These are phyloP conservation scores for Termitomyces sp. DNA, from an alignment of 768 basidiomycete genomes.

Conservation along the genomic window DNA sequence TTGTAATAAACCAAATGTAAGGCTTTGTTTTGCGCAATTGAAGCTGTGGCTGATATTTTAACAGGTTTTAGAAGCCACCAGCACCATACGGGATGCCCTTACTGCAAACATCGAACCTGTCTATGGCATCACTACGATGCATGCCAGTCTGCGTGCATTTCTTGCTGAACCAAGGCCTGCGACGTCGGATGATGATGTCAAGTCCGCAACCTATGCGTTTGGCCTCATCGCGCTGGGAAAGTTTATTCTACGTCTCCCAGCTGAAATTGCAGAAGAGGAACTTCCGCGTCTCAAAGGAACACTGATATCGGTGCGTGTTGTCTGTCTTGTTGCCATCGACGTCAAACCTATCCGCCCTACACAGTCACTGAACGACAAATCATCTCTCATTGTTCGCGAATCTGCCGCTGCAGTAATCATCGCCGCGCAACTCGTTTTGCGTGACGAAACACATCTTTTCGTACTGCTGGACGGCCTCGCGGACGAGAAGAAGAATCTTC, in stretches of 20 bases:
- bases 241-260: slow-evolving; percentile 75
- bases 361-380: slow-evolving; percentile 68
- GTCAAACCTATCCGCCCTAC: neutral
- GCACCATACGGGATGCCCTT: slow-evolving; percentile 73
- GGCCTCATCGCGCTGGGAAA: slow-evolving; percentile 82
- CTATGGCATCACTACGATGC: slow-evolving; percentile 81
- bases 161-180: slow-evolving; percentile 44
- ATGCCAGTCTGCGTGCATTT: slow-evolving; percentile 68
- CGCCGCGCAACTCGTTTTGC: slow-evolving; percentile 77
- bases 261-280: slow-evolving; percentile 85
- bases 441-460: slow-evolving; percentile 83
- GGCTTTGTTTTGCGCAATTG: slow-evolving; percentile 19
- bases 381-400: slow-evolving; percentile 78
- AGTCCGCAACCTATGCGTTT: slow-evolving; percentile 72
- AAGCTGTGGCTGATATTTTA: neutral
- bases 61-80: slow-evolving; percentile 82
- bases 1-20: slow-evolving; percentile 66
- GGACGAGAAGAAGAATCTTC: slow-evolving; percentile 87
- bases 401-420: slow-evolving; percentile 81
- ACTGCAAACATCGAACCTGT: slow-evolving; percentile 75
- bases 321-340: neutral
- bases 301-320: slow-evolving; percentile 56
- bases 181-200: slow-evolving; percentile 45
- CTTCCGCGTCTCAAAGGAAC: slow-evolving; percentile 72
- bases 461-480: slow-evolving; percentile 75